Base-by-base conservation (phyloP, 2,329 filamentous ascomycete genomes). In the Thelonectria blattea region DNA sequence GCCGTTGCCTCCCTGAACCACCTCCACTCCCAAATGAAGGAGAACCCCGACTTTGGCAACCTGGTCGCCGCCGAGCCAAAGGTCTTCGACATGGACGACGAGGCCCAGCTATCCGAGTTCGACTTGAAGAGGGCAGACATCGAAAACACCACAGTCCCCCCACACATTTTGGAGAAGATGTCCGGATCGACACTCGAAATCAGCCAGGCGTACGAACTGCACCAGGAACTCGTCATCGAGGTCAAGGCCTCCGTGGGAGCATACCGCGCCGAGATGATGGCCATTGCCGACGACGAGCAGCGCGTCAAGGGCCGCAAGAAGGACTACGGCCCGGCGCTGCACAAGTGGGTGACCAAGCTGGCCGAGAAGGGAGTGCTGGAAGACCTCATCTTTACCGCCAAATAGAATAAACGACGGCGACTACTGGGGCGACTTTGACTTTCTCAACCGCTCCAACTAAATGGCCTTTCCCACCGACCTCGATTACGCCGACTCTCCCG, bases 291-390 rank as follows among this genome's bases (percentile, higher is more conserved):
- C 12, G 84, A 86, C 58, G 78, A 83, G 20, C 75, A 80, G 47
- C 81, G 83, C 48, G 84, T 87, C 3, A 76, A 77, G 20, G 81
- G 82, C 27, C 79, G 87, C 2, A 83, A 84, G 68, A 83, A 86
- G 69, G 91, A 96, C 70, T 91, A 91, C 70, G 88, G 85, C 0
- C 85, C 87, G 1, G 85, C 87, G 1, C 81, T 94, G 20, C 86
- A 91, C 67, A 79, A 76, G 39, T 94, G 91, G 88, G 75, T 93
- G 46, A 83, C 83, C 64, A 85, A 84, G 62, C 80, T 96, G 58
- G 89, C 89, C 1, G 85, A 88, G 60, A 88, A 89, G 68, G 87
- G 85, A 1, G 76, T 85, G 2, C 73, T 95, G 57, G 77, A 80
- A 65, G 75, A 80, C 37, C 49, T 77, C 5, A 73, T 78, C 11